Base-by-base conservation (phyloP, 768 basidiomycete species). In the Boletus barrowsii region DNA sequence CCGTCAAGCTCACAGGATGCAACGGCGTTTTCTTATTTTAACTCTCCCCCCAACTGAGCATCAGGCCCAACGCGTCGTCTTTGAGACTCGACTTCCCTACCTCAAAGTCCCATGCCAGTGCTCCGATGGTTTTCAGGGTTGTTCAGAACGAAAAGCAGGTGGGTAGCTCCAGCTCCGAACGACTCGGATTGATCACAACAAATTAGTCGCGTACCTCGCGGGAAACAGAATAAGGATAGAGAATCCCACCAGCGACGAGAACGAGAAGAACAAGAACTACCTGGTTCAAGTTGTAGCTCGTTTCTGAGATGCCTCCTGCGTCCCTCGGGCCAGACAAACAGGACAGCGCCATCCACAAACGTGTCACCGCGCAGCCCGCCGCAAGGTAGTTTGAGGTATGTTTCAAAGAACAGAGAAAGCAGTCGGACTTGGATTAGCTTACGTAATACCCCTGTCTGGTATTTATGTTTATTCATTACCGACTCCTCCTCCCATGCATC, bases 151-250 rank as follows among this genome's bases (percentile, higher is more conserved):
- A 46, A 35, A 9, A 6, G 3, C 24, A 18, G 54, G 61, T 62
- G 46, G 14, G 36, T 42, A 11, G 15, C 37, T 40, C 17, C 13
- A 6, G 39, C 24, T 32, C 33, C 11, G 26, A 54, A 30, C 29
- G 15, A 33, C 14, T 18, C 14, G 32, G 40, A 4, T 20, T 49
- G 18, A 51, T 30, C 17, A 35, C 3, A 33, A 35, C 3, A 33
- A 5, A 8, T 15, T 15, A 63, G 60, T 1, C 52, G 48, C 13
- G 36, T 22, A 3, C 18, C 51, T 35, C 60, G 56, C 15, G 56
- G 56, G 1, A 2, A 20, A 36, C 37, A 11, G 17, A n/a, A 22
- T 2, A 2, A 35, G 9, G 26, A 26, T 7, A 26, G 26, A 26
- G 26, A 26, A 26, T 26, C 10, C 4, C 8, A 24, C 18, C 18